Evolutionary conservation across 345 rosid species (phyloP).

Genomic region (Kandelia obovata): DNA sequence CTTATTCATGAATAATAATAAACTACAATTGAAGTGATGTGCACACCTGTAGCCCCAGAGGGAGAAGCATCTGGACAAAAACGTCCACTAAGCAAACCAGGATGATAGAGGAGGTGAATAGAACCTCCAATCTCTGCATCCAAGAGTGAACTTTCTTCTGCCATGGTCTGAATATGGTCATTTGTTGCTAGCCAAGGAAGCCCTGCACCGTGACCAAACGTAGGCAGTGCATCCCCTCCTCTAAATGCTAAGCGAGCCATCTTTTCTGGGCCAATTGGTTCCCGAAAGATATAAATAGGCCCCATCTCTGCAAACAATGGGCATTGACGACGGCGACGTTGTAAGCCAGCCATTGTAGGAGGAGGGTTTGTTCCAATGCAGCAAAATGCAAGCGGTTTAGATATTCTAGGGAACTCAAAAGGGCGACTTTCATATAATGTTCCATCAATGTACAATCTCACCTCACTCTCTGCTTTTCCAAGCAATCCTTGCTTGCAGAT

Average conservation of each 20-base stretch:
- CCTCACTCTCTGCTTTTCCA: constrained; percentile 94
- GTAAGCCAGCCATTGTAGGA: constrained; percentile 97
- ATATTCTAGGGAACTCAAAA: constrained; percentile 91
- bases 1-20: not conserved
- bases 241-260: constrained; percentile 89
- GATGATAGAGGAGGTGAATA: constrained; percentile 90
- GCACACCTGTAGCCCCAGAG: constrained; percentile 78
- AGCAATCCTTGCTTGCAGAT: constrained; percentile 71
- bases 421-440: constrained; percentile 87
- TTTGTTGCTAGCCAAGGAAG: constrained; percentile 91
- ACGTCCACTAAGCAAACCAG: constrained; percentile 80
- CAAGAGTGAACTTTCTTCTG: constrained; percentile 77
- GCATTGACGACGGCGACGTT: constrained; percentile 98
- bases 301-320: constrained; percentile 99
- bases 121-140: constrained; percentile 89
- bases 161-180: constrained; percentile 50
- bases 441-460: constrained; percentile 90
- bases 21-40: not conserved
- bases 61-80: constrained; percentile 99
- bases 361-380: constrained; percentile 99
- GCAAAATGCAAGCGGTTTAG: constrained; percentile 94
- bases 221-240: constrained; percentile 92
- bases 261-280: constrained; percentile 89
- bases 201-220: constrained; percentile 92
- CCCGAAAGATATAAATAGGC: constrained; percentile 90